Evolutionary conservation across 176 grass and related monocot genomes (phyloP).

Genomic region (Thinopyrum elongatum): DNA sequence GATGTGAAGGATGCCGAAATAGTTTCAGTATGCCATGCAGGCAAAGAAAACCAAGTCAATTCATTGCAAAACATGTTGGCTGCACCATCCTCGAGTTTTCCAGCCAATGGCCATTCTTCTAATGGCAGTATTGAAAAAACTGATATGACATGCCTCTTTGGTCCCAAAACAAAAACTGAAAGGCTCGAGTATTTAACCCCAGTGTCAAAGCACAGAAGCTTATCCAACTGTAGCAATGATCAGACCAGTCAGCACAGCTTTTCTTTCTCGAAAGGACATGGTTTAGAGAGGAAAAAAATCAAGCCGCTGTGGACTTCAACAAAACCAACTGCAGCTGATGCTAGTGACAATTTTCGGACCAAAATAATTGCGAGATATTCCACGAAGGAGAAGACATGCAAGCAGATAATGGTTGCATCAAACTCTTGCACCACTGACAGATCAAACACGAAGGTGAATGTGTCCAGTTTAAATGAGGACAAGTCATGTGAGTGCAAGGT

Average conservation of each 20-base stretch:
- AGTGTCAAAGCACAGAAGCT: slow-evolving; percentile 68
- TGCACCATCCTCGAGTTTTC: slow-evolving; percentile 3
- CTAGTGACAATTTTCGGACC: slow-evolving; percentile 12
- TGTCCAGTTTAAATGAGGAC: slow-evolving; percentile 8
- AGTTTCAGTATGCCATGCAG: slow-evolving; percentile 17
- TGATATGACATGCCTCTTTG: slow-evolving; percentile 27
- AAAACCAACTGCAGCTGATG: slow-evolving; percentile 31
- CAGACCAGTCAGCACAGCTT: slow-evolving; percentile 25
- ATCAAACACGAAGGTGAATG: slow-evolving; percentile 25
- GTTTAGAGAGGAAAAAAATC: slow-evolving; percentile 38
- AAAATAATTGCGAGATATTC: slow-evolving; percentile 17
- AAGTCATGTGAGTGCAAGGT: slow-evolving; percentile 36
- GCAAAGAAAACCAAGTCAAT: slow-evolving; percentile 8
- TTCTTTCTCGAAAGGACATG: slow-evolving; percentile 40
- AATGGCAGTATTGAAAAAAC: slow-evolving; percentile 8
- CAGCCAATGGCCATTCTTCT: slow-evolving; percentile 43
- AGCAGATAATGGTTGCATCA: slow-evolving; percentile 7
- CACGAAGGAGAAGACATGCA: slow-evolving; percentile 36
- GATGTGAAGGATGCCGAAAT: slow-evolving; percentile 22
- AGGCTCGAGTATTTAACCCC: slow-evolving; percentile 68
- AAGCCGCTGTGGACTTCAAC: slow-evolving; percentile 21
- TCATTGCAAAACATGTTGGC: slow-evolving; percentile 16
- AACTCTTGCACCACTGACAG: slow-evolving; percentile 20
- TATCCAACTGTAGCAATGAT: slow-evolving; percentile 72
- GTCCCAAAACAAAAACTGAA: slow-evolving; percentile 50